These are phyloP conservation scores for Penicillium crustosum DNA, from an alignment of 2,329 filamentous ascomycete species.

Conservation along the genomic window DNA sequence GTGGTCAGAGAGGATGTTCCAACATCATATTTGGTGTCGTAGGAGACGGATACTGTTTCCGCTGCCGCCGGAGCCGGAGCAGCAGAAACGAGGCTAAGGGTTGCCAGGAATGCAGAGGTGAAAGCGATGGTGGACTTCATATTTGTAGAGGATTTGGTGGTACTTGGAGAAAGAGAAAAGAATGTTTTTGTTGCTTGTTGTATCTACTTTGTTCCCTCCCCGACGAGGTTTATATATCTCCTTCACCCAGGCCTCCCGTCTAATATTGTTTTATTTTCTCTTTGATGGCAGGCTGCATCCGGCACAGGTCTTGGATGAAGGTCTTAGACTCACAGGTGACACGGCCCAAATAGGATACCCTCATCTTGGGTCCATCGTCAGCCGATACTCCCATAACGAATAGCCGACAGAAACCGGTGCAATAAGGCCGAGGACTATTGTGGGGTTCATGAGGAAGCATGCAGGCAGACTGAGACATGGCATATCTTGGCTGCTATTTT, in stretches of 20 bases:
- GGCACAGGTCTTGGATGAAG: constrained; percentile 22
- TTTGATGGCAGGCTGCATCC: constrained; percentile 2
- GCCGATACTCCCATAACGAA: not conserved
- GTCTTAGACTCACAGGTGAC: constrained; percentile 20
- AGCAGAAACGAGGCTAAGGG: constrained; percentile 25
- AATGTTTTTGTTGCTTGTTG: constrained; percentile 2
- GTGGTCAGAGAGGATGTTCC: constrained; percentile 53
- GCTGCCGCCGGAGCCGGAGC: constrained; percentile 20
- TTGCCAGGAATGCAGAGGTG: constrained; percentile 22
- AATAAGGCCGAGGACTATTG: constrained; percentile 8
- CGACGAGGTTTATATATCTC: constrained; percentile 17
- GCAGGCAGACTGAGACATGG: constrained; percentile 20
- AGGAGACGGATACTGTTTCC: constrained; percentile 58
- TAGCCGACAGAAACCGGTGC: not conserved
- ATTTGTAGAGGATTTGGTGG: not conserved
- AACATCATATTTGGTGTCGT: constrained; percentile 70
- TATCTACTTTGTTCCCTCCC: not conserved
- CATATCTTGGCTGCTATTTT: constrained; percentile 9
- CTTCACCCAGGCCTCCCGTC: not conserved
- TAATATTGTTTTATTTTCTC: constrained; percentile 13
- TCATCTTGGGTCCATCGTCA: not conserved
- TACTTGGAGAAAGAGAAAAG: not conserved
- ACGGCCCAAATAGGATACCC: not conserved
- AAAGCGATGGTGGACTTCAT: constrained; percentile 31
- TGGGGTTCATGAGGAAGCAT: constrained; percentile 4